phyloP scores from a whole-genome alignment of 768 basidiomycete species.

The Royoungia palumana region DNA sequence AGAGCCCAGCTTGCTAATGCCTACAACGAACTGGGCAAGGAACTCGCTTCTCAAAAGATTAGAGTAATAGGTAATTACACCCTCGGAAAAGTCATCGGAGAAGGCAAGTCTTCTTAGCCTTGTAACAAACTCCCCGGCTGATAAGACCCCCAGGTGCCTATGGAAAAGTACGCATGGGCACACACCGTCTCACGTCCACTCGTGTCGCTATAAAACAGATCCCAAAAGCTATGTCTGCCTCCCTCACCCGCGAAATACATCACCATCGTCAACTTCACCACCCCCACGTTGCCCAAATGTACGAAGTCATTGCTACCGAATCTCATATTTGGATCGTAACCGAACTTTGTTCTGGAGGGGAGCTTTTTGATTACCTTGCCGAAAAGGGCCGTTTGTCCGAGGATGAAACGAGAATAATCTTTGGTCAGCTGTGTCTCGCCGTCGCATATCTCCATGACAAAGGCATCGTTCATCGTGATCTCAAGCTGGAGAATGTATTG shows the following conservation, averaged over 20 bases:
- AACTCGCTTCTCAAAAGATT: constrained; percentile 86
- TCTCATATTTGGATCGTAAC: constrained; percentile 94
- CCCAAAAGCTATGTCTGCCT: constrained; percentile 87
- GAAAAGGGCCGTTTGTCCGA: constrained; percentile 89
- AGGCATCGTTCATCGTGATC: constrained; percentile 93
- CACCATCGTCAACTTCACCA: constrained; percentile 97
- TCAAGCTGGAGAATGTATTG: constrained; percentile 94
- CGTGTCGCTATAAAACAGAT: constrained; percentile 98
- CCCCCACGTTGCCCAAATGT: constrained; percentile 92
- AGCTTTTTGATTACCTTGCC: constrained; percentile 96
- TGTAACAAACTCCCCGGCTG: constrained; percentile 13
- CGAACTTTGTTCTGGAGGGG: constrained; percentile 94
- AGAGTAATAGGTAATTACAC: constrained; percentile 95
- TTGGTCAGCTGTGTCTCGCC: constrained; percentile 94
- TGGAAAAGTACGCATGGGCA: constrained; percentile 93
- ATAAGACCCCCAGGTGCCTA: constrained; percentile 68
- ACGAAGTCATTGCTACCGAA: constrained; percentile 98
- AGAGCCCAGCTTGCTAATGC: constrained; percentile 90
- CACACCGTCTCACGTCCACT: constrained; percentile 86
- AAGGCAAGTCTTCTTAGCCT: constrained; percentile 56
- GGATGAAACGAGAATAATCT: constrained; percentile 80
- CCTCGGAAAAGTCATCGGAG: constrained; percentile 89
- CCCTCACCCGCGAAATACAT: constrained; percentile 95
- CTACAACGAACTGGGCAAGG: constrained; percentile 96
- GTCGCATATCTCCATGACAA: constrained; percentile 90